These are phyloP conservation scores for Odonthalia washingtoniensis DNA, from an alignment of 31 red algal species.

Conservation along the genomic window DNA sequence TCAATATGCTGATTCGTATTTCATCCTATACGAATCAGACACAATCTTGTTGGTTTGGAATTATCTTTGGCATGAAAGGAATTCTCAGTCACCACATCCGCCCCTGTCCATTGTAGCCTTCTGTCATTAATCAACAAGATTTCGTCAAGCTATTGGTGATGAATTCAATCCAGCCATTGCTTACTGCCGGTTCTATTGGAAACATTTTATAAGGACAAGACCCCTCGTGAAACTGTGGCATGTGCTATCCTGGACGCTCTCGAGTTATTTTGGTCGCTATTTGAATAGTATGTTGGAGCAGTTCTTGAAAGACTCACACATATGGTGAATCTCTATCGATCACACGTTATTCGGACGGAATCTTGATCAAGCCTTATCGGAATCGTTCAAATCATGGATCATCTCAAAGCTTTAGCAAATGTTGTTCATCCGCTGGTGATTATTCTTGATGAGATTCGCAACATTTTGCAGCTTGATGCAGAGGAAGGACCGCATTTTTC, in stretches of 20 bases:
- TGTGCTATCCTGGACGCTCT: constrained; percentile 75
- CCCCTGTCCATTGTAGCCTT: constrained; percentile 41
- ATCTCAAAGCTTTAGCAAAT: constrained; percentile 68
- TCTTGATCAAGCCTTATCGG: constrained; percentile 69
- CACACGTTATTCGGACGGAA: constrained; percentile 57
- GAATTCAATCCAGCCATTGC: constrained; percentile 88
- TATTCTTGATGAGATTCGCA: constrained; percentile 54
- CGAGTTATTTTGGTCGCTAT: constrained; percentile 76
- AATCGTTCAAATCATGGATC: constrained; percentile 50
- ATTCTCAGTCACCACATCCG: no score
- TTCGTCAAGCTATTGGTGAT: constrained; percentile 84
- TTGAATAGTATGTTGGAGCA: constrained; percentile 69
- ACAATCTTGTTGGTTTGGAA: constrained; percentile 78
- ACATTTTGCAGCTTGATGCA: no score
- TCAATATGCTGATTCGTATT: constrained; percentile 68
- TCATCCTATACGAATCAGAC: constrained; percentile 75
- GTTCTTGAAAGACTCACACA: constrained; percentile 69
- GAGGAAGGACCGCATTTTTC: not conserved
- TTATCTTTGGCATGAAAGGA: constrained; percentile 61
- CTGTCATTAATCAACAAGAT: constrained; percentile 68
- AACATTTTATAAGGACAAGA: constrained; percentile 60
- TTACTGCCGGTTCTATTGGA: constrained; percentile 79
- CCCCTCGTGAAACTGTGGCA: constrained; percentile 51
- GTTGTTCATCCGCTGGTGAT: constrained; percentile 88
- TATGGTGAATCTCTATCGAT: constrained; percentile 50